Evolutionary conservation across 177 flowering plant species (phyloP), one percentile per base, ranked within the genome.

Genomic region (Vitis hybrid): DNA sequence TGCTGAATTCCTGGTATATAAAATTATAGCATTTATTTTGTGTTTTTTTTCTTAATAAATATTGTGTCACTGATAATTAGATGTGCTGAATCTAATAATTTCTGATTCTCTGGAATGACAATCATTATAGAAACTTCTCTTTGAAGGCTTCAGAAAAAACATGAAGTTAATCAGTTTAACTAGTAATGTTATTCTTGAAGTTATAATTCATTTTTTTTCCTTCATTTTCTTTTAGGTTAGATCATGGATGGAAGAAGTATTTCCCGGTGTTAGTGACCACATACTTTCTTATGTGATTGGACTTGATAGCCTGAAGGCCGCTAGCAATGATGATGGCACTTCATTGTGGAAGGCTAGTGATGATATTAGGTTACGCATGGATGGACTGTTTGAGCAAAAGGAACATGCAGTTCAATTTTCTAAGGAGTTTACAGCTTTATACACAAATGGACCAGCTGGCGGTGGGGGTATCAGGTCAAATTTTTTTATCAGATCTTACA

Each of bases 391-490:
- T 82, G 83, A 84, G 65, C 69, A 61, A 67, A 83, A 90, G 85
- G 89, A 93, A 61, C 97, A 89, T 62, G 98, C 98, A 32, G 32
- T 81, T 72, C 89, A 84, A 49, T 89, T 95, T 71, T 63, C 84
- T 14, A 81, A 80, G 74, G 97, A 91, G 71, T 89, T 95, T 72
- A 84, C 81, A 55, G 97, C 98, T 72, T 83, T 95, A 60, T 95
- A 95, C 77, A 95, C 99, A 59, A 95, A 95, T 86, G 99, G 99
- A 63, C 99, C 99, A 66, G 99, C 99, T 76, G 99, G 96, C 66
- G 96, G 99, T 32, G 98, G 99, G 62, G 99, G 99, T 58, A 87
- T 95, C 79, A 90, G 98, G 99, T 91, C 14, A 71, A n/a, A 64
- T 26, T 56, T 55, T 56, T 15, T 40, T 48, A 17, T 64, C 59